Conservation (phyloP, 2,329 filamentous ascomycete species). For the Fusarium camptoceras region DNA sequence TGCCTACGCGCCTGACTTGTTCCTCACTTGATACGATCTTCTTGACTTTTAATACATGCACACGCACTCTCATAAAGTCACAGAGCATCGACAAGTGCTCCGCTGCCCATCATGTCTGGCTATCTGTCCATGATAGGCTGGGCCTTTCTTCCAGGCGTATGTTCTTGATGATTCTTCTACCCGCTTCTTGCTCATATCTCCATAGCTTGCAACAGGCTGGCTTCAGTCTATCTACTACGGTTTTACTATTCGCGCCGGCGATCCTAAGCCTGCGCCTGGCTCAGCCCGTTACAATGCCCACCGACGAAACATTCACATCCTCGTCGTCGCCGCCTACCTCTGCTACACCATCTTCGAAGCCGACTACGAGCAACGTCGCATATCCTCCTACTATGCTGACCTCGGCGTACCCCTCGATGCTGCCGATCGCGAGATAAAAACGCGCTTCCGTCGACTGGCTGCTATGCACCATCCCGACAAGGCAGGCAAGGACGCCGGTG, state of each 20-base stretch:
- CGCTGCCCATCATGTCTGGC: constrained; percentile 58
- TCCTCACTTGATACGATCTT: neutral
- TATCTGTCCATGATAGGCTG: constrained; percentile 67
- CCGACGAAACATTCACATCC: constrained; percentile 83
- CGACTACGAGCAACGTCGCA: constrained; percentile 79
- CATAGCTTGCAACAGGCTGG: constrained; percentile 80
- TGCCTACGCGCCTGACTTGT: constrained; percentile 1
- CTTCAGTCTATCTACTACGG: constrained; percentile 86
- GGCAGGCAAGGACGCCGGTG: constrained; percentile 55
- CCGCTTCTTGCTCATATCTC: constrained; percentile 29
- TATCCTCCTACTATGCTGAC: constrained; percentile 82
- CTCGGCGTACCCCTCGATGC: constrained; percentile 77
- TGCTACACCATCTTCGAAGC: constrained; percentile 93
- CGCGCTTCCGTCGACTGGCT: constrained; percentile 82
- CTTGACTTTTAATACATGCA: neutral
- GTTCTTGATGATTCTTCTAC: constrained; percentile 34
- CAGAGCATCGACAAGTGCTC: constrained; percentile 35
- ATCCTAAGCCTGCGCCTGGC: constrained; percentile 79
- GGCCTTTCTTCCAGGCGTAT: constrained; percentile 67
- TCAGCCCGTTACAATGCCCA: constrained; percentile 77
- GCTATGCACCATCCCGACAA: constrained; percentile 89
- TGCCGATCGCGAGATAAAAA: constrained; percentile 82
- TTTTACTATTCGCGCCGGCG: constrained; percentile 88
- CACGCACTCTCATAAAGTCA: neutral
- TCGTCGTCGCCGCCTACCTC: constrained; percentile 86